Conservation (phyloP, 129 eudicot genomes). For the Helichrysum umbraculigerum region DNA sequence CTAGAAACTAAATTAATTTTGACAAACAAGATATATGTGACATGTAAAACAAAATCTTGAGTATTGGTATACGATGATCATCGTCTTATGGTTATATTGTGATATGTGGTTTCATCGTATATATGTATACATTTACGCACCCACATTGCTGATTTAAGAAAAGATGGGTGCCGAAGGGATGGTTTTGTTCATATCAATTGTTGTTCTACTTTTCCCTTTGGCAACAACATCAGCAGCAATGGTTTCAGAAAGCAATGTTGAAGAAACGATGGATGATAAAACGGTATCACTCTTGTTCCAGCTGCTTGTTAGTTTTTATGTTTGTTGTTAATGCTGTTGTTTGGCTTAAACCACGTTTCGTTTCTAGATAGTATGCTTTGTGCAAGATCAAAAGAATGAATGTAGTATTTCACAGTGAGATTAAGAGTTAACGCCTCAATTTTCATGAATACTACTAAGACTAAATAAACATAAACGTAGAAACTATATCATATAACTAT, state of each 20-base stretch:
- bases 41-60: neutral
- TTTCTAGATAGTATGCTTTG: neutral
- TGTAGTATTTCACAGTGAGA: neutral
- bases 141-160: slow-evolving; percentile 43
- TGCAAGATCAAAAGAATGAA: neutral
- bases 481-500: no score
- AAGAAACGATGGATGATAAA: slow-evolving; percentile 41
- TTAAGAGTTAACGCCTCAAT: neutral
- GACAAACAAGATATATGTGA: neutral
- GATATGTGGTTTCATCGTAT: slow-evolving; percentile 19
- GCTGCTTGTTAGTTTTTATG: neutral
- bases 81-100: neutral
- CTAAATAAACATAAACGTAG: no score
- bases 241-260: slow-evolving; percentile 39
- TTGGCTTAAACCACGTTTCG: slow-evolving; percentile 18
- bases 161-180: slow-evolving; percentile 43
- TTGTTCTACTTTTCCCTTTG: slow-evolving; percentile 46
- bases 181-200: slow-evolving; percentile 40
- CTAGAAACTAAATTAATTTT: neutral
- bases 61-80: slow-evolving; percentile 19
- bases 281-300: slow-evolving; percentile 46
- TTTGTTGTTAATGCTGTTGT: neutral
- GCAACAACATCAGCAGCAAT: slow-evolving; percentile 34
- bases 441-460: no score
- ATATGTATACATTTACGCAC: neutral